Base-by-base conservation (phyloP, 495 filamentous ascomycete genomes). In the Ramalina peruviana region DNA sequence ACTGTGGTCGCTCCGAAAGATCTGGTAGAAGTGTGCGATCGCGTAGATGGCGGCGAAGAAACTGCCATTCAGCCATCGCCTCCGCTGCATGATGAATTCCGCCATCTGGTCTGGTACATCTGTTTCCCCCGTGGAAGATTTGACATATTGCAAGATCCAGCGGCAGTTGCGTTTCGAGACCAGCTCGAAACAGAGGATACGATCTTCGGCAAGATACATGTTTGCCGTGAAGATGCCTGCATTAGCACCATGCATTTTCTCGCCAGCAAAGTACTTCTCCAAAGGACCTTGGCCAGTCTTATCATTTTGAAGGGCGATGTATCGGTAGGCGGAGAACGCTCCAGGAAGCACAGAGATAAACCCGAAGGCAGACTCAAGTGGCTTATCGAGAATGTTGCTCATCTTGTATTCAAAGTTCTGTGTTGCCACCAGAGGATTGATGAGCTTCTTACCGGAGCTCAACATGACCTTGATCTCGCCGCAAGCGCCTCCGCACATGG, bases 361-460 rank as follows among this genome's bases (percentile, higher is more conserved):
- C 13, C 93, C 93, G 59, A 99, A 99, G 0, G 92, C 86, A 30
- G 90, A 96, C 62, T 99, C 93, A 21, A 99, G 70, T 2, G 93
- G 93, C 63, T 99, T 99, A 62, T 99, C 93, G 19, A 99, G 78
- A 60, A 99, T 99, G 64, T 99, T 99, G 66, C 86, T 94, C 78
- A 99, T 93, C 72, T 99, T 99, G 72, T 99, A 99, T 71, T 99
- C 93, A 60, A 99, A 99, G 59, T 99, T 99, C 65, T 99, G 93
- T 4, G 88, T 87, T 3, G 93, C 93, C 11, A 99, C 86, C 16
- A 99, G 74, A 0, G 93, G 93, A 55, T 97, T 99, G 54, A 96
- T 55, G 46, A 98, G 72, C 58, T 93, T 86, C 68, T 83, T 94
- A 53, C 87, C 86, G 49, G 82, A 82, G n/a, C 80, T 86, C 69